phyloP scores from a whole-genome alignment of 345 rosid species.

The Acer negundo region DNA sequence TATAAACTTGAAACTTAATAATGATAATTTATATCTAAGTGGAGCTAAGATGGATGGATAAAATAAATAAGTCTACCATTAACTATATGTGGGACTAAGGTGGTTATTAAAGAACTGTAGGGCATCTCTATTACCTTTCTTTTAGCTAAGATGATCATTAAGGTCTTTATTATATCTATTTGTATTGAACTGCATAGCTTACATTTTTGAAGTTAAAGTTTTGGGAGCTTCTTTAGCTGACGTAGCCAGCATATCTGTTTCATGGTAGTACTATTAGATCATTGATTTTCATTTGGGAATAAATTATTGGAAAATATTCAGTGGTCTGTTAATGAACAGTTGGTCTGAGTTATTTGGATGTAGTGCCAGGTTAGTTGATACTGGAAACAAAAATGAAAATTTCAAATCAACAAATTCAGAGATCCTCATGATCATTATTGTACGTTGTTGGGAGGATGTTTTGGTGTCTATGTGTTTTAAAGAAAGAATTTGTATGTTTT shows the following conservation, averaged over 20 bases:
- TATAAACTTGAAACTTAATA: background rate
- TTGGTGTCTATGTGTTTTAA: background rate
- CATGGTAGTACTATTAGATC: background rate
- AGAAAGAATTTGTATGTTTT: background rate
- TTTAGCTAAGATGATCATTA: background rate
- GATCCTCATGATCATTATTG: no score
- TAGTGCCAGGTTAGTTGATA: background rate
- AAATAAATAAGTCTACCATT: conserved; percentile 1
- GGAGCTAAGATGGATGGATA: background rate
- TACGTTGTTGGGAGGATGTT: background rate
- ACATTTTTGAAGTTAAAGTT: background rate
- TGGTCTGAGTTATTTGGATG: background rate
- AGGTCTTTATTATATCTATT: background rate
- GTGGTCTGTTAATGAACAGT: background rate
- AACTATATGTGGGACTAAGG: background rate
- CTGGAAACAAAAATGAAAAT: background rate
- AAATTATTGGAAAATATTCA: background rate
- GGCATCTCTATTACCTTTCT: background rate
- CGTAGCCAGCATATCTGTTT: background rate
- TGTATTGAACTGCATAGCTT: background rate
- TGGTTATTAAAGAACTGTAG: background rate
- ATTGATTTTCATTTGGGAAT: background rate
- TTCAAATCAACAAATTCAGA: background rate
- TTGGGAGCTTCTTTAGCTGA: background rate
- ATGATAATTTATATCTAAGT: background rate